These are phyloP conservation scores for Nephromyces sp. DNA, from an alignment of 169 alveolate species.

Conservation along the genomic window DNA sequence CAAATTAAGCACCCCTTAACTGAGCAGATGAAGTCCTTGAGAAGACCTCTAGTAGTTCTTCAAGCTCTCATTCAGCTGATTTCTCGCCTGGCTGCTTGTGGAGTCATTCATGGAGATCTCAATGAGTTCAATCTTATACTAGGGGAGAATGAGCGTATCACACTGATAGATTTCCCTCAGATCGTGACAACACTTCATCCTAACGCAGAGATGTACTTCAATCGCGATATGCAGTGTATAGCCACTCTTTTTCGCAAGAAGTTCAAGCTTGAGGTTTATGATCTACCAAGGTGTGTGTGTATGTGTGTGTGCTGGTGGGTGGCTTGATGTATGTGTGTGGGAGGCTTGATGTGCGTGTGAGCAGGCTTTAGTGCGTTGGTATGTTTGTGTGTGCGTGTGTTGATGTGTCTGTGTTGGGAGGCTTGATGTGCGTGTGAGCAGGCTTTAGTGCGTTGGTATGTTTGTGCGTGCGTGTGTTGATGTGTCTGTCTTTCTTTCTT, in stretches of 20 bases:
- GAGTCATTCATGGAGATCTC: slow-evolving; percentile 97
- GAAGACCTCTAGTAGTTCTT: slow-evolving; percentile 16
- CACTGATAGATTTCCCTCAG: slow-evolving; percentile 93
- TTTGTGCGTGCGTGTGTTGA: too few species aligned
- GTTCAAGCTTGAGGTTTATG: slow-evolving; percentile 75
- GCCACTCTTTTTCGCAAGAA: slow-evolving; percentile 75
- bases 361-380: too few species aligned
- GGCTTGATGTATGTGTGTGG: too few species aligned
- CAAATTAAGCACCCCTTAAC: too few species aligned
- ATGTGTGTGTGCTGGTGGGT: too few species aligned
- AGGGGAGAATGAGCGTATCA: slow-evolving; percentile 62
- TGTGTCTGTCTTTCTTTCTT: too few species aligned
- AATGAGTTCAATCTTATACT: slow-evolving; percentile 93
- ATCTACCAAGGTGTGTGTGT: slow-evolving; percentile 74
- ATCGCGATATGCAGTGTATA: slow-evolving; percentile 86
- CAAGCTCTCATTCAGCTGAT: slow-evolving; percentile 58
- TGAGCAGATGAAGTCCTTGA: too few species aligned
- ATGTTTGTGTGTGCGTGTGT: too few species aligned
- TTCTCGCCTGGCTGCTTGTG: slow-evolving; percentile 79
- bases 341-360: too few species aligned
- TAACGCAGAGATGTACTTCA: slow-evolving; percentile 85
- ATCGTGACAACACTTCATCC: slow-evolving; percentile 88
- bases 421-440: too few species aligned
- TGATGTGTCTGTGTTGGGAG: too few species aligned
- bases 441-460: too few species aligned